Base-by-base conservation (phyloP, 139 green algal species). In the Coelastrella sp. region DNA sequence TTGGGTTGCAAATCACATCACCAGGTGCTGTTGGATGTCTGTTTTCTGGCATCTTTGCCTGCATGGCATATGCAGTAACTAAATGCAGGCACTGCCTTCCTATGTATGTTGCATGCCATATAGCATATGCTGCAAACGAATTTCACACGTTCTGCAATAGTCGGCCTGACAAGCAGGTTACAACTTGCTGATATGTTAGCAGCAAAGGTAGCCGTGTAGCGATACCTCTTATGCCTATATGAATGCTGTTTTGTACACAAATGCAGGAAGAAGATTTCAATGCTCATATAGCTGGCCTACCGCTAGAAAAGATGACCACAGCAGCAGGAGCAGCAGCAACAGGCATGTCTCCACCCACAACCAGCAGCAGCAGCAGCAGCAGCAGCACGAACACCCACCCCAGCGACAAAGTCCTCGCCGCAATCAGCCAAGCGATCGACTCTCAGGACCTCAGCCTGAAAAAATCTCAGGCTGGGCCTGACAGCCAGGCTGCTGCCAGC, bases 211-310 rank as follows among this genome's bases (percentile, higher is more conserved):
- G n/a, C n/a, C n/a, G n/a, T n/a, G n/a, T n/a, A n/a, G n/a, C n/a
- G n/a, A n/a, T n/a, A n/a, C n/a, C n/a, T n/a, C n/a, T n/a, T n/a
- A n/a, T n/a, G n/a, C n/a, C n/a, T n/a, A n/a, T n/a, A n/a, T n/a
- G n/a, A n/a, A n/a, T 76, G 67, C 67, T 76, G 67, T 7, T 57
- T 19, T 15, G 15, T 5, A 35, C 13, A 57, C 35, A 62, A 41
- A 21, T 73, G 27, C 86, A 93, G 87, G 90, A 93, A 79, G 90
- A 93, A 80, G 90, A 93, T 80, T 89, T 93, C 59, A 90, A 85
- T 48, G 30, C 91, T 9, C 81, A 94, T 68, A 87, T 81, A 0
- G 88, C 88, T 60, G 93, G 91, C 5, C 83, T 96, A 5, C 85
- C 77, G 23, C 85, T 93, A 21, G 87, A 93, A 68, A 35, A 48